A percentile compares a stretch with the other conserved stretches of the same genome.
Evolutionary conservation across 108 stramenopile species (phyloP).

Genomic region (Stephanodiscus triporus): DNA sequence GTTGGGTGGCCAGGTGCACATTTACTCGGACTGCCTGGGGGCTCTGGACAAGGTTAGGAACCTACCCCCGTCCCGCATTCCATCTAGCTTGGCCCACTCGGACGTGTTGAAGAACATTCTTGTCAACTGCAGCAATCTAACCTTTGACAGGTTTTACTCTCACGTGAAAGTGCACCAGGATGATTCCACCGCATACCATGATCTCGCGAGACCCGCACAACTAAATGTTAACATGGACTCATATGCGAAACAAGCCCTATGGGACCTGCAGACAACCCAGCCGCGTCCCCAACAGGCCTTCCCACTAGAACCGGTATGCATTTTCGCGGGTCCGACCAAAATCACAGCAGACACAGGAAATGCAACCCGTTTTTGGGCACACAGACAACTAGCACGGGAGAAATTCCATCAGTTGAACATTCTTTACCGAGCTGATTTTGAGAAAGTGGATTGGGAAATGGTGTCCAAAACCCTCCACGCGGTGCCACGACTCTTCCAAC

Average conservation of each 20-base stretch:
- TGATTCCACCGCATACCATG: background rate
- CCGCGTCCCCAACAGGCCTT: conserved; percentile 9
- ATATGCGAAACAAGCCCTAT: conserved; percentile 2
- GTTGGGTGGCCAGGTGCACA: background rate
- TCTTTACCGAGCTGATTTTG: background rate
- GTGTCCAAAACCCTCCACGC: background rate
- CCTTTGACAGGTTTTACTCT: conserved; percentile 5
- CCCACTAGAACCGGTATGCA: conserved; percentile 19
- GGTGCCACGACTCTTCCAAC: conserved; percentile 3
- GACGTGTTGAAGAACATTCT: conserved; percentile 22
- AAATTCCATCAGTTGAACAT: background rate
- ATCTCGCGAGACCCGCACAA: background rate
- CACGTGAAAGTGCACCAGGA: conserved; percentile 33
- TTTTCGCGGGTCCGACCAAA: conserved; percentile 12
- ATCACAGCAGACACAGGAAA: conserved; percentile 19
- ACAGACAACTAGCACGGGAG: background rate
- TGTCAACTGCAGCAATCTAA: conserved; percentile 5
- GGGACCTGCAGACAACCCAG: background rate
- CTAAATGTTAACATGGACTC: conserved; percentile 9
- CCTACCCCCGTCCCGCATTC: conserved; percentile 5
- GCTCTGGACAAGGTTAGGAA: conserved; percentile 3
- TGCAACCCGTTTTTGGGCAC: background rate
- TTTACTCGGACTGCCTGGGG: conserved; percentile 29
- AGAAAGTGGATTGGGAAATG: conserved; percentile 3
- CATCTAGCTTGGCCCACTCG: conserved; percentile 9